phyloP scores from a whole-genome alignment of 1,284 basidiomycete genomes.

The Trametes versicolor region DNA sequence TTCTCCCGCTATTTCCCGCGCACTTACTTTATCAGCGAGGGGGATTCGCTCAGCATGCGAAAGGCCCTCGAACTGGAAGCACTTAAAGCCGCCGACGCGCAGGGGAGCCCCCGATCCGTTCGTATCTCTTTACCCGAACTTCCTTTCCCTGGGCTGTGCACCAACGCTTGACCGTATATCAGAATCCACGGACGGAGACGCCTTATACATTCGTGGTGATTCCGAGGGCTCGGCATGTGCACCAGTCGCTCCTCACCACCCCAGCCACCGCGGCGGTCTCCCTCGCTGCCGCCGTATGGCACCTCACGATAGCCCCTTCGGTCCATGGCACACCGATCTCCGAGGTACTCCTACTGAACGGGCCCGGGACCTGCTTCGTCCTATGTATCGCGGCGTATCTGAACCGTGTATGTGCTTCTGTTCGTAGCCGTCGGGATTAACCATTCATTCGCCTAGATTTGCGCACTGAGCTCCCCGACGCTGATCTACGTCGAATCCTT shows the following conservation, averaged over 20 bases:
- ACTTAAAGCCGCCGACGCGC: constrained; percentile 41
- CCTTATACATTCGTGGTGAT: constrained; percentile 69
- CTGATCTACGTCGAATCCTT: constrained; percentile 96
- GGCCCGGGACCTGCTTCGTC: constrained; percentile 93
- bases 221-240: constrained; percentile 87
- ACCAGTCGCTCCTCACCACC: constrained; percentile 79
- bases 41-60: constrained; percentile 80
- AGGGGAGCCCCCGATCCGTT: constrained; percentile 31
- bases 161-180: constrained; percentile 22
- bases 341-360: constrained; percentile 91
- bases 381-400: constrained; percentile 80
- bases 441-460: constrained; percentile 59
- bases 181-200: constrained; percentile 26
- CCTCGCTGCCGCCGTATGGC: constrained; percentile 64
- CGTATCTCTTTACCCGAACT: constrained; percentile 26
- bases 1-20: constrained; percentile 80
- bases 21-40: constrained; percentile 86
- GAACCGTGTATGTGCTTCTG: constrained; percentile 69
- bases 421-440: not conserved
- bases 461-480: constrained; percentile 78
- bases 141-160: constrained; percentile 25
- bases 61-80: constrained; percentile 79
- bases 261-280: constrained; percentile 72
- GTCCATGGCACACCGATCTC: constrained; percentile 57
- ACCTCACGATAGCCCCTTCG: constrained; percentile 63